Evolutionary conservation across 2,329 filamentous ascomycete genomes (phyloP).

Genomic region (Monilinia laxa): DNA sequence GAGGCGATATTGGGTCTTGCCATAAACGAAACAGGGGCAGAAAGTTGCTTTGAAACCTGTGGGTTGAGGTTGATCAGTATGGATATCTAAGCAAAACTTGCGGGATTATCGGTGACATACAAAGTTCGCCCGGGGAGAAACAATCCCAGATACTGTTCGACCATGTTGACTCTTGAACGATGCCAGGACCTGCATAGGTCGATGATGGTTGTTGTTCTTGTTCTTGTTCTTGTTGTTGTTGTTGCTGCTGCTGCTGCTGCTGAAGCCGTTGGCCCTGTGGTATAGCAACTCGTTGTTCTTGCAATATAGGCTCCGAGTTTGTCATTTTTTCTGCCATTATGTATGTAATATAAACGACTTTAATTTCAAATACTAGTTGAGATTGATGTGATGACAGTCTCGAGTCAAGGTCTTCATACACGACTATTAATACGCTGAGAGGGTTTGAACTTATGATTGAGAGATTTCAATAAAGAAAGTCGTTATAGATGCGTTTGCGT

Average conservation of each 20-base stretch:
- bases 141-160: constrained; percentile 20
- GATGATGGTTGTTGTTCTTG: not conserved
- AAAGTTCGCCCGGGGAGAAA: constrained; percentile 12
- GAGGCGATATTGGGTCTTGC: constrained; percentile 33
- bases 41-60: constrained; percentile 34
- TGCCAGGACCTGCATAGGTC: constrained; percentile 5
- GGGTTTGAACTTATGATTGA: not conserved
- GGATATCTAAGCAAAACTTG: not conserved
- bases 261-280: constrained; percentile 3
- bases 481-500: not conserved
- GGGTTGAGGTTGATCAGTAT: not conserved
- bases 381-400: not conserved
- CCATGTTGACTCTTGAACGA: constrained; percentile 14
- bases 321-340: constrained; percentile 7
- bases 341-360: not conserved
- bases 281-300: not conserved
- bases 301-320: not conserved
- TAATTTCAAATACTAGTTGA: not conserved
- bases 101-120: constrained; percentile 1
- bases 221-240: not conserved
- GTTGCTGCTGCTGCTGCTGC: not conserved
- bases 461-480: constrained; percentile 6
- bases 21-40: constrained; percentile 37
- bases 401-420: not conserved
- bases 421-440: not conserved